phyloP scores from a whole-genome alignment of 352 stramenopile genomes.

The Phytophthora cactorum region DNA sequence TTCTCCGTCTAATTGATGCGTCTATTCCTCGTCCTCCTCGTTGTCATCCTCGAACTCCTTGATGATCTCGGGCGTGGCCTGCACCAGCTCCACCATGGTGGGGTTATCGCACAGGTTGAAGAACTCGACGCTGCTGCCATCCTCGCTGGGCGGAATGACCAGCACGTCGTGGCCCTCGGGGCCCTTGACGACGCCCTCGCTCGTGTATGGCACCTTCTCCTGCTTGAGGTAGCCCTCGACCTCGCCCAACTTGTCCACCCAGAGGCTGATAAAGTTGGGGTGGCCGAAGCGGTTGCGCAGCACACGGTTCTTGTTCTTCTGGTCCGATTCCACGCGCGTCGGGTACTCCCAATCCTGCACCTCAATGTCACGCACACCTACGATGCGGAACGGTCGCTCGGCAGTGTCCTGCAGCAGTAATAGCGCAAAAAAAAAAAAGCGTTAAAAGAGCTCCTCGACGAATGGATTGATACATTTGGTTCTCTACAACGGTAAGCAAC shows the following conservation, averaged over 20 bases:
- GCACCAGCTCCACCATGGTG: constrained; percentile 83
- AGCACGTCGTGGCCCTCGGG: constrained; percentile 74
- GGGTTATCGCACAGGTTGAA: constrained; percentile 87
- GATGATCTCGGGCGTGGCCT: constrained; percentile 78
- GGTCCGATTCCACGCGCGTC: constrained; percentile 65
- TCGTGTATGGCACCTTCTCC: constrained; percentile 63
- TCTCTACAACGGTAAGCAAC: constrained; percentile 7
- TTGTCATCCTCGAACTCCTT: constrained; percentile 71
- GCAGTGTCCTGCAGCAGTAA: constrained; percentile 39
- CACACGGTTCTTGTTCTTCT: constrained; percentile 64
- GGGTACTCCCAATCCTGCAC: constrained; percentile 81
- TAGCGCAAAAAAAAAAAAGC: not conserved
- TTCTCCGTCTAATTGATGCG: not conserved
- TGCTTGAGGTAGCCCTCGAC: constrained; percentile 72
- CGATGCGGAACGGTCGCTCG: constrained; percentile 71
- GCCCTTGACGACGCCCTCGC: constrained; percentile 62
- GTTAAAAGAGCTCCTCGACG: constrained; percentile 14
- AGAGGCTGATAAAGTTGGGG: constrained; percentile 88
- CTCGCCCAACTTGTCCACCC: constrained; percentile 75
- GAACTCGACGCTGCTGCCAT: constrained; percentile 72
- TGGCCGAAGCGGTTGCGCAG: constrained; percentile 80
- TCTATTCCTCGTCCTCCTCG: constrained; percentile 15
- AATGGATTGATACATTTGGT: constrained; percentile 1
- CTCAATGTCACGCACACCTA: constrained; percentile 83
- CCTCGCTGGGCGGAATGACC: constrained; percentile 68